phyloP scores from a whole-genome alignment of 2,329 filamentous ascomycete genomes.

The Neonectria hederae region DNA sequence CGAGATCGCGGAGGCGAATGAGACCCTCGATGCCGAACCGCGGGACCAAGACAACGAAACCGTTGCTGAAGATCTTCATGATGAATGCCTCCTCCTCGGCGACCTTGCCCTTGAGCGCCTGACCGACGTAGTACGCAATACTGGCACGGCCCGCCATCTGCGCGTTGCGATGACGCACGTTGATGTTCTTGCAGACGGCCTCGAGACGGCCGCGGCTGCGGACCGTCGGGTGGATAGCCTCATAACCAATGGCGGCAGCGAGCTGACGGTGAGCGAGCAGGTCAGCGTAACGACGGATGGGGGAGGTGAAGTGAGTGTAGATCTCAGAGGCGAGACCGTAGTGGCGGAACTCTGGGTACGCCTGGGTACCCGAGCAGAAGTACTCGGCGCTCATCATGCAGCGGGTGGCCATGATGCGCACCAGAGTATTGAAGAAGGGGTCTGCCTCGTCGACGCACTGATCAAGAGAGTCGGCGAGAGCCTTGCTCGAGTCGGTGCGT shows the following conservation, averaged over 20 bases:
- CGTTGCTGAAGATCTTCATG: slow-evolving; percentile 97
- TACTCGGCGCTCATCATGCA: slow-evolving; percentile 99
- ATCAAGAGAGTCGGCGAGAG: slow-evolving; percentile 93
- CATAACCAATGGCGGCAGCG: slow-evolving; percentile 94
- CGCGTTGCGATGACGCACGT: slow-evolving; percentile 94
- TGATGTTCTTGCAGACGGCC: slow-evolving; percentile 97
- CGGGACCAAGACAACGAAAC: slow-evolving; percentile 95
- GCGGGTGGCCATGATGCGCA: slow-evolving; percentile 95
- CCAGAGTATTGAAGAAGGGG: slow-evolving; percentile 97
- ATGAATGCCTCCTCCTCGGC: slow-evolving; percentile 92
- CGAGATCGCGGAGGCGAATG: slow-evolving; percentile 86
- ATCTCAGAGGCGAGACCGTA: slow-evolving; percentile 97
- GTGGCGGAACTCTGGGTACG: slow-evolving; percentile 94
- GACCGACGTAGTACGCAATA: slow-evolving; percentile 97
- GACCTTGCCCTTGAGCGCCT: slow-evolving; percentile 83
- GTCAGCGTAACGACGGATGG: slow-evolving; percentile 97
- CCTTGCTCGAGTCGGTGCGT: slow-evolving; percentile 85
- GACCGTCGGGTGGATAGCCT: slow-evolving; percentile 81
- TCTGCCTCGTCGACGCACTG: slow-evolving; percentile 80
- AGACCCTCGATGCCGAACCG: slow-evolving; percentile 94
- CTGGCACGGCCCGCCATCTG: slow-evolving; percentile 94
- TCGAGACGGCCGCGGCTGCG: slow-evolving; percentile 87
- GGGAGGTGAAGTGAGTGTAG: slow-evolving; percentile 98
- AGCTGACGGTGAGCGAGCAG: slow-evolving; percentile 93
- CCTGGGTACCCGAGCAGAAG: slow-evolving; percentile 93